Conservation (phyloP, 139 green algal genomes). For the Eudorina sp. region DNA sequence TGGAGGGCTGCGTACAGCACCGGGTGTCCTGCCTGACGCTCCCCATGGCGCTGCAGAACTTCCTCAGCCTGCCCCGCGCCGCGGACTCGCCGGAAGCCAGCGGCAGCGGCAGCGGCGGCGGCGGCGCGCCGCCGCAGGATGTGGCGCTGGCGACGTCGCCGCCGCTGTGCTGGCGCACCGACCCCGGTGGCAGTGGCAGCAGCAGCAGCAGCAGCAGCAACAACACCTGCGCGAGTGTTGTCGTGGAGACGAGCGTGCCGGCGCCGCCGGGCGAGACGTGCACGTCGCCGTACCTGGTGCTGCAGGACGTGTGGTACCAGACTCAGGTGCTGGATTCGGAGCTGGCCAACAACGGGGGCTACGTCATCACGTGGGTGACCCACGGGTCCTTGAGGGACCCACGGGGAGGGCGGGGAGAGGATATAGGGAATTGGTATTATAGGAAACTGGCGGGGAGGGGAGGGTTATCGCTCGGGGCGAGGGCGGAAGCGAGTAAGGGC, state of each 20-base stretch:
- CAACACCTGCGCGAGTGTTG: neutral
- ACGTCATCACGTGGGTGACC: neutral
- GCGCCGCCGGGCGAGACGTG: neutral
- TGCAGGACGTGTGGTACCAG: conserved; percentile 1
- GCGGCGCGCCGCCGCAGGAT: neutral
- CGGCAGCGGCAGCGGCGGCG: neutral
- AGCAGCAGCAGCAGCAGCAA: neutral
- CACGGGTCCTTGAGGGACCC: too few species aligned
- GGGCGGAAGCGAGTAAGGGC: too few species aligned
- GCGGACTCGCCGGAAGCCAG: neutral
- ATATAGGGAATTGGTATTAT: too few species aligned
- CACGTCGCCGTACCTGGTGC: neutral
- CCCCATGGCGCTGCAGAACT: neutral
- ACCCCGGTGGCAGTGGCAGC: neutral
- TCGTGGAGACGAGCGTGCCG: neutral
- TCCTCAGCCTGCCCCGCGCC: neutral
- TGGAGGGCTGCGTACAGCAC: conserved; percentile 26
- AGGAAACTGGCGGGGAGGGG: too few species aligned
- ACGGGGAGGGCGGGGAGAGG: too few species aligned
- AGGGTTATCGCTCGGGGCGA: too few species aligned
- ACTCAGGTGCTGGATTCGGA: conserved; percentile 19
- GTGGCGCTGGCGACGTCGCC: neutral
- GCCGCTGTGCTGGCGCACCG: neutral
- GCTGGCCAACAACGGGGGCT: conserved; percentile 13
- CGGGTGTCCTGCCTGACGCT: neutral